A percentile compares a stretch with the other conserved stretches of the same genome.
Evolutionary conservation across 257 asterid species (phyloP).

Genomic region (Leptodermis oblonga): DNA sequence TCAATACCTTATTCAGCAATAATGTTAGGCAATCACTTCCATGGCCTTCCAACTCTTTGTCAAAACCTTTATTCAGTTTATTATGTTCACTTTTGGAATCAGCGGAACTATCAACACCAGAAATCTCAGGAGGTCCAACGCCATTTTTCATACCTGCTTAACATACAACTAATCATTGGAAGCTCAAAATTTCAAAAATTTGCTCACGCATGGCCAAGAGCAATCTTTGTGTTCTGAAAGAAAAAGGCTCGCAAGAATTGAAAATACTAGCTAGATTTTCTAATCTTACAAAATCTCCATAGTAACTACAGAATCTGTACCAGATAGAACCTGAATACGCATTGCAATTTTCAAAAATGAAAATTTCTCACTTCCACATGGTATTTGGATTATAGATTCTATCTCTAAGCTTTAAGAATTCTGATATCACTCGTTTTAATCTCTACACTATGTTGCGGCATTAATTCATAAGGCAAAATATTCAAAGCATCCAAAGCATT

Average conservation of each 20-base stretch:
- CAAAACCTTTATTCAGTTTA: slow-evolving; percentile 22
- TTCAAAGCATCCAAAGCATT: neutral
- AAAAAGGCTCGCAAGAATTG: neutral
- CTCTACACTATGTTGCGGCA: neutral
- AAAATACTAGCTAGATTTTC: neutral
- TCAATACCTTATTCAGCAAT: slow-evolving; percentile 53
- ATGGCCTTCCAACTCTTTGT: slow-evolving; percentile 28
- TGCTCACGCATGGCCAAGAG: neutral
- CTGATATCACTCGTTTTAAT: neutral
- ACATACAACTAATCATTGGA: slow-evolving; percentile 21
- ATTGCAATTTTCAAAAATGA: neutral
- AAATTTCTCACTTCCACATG: neutral
- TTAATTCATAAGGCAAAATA: neutral
- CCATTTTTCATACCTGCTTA: slow-evolving; percentile 40
- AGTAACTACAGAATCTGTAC: neutral
- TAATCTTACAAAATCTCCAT: neutral
- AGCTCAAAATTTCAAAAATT: neutral
- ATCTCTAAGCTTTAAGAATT: neutral
- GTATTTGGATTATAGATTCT: neutral
- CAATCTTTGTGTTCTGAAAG: neutral
- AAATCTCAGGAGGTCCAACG: slow-evolving; percentile 22
- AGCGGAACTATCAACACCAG: slow-evolving; percentile 19
- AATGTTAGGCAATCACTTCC: slow-evolving; percentile 27
- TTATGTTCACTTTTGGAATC: slow-evolving; percentile 31
- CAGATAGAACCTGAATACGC: neutral